Conservation (phyloP, 805 yeast genomes). For the Yamadazyma paraphyllophila region DNA sequence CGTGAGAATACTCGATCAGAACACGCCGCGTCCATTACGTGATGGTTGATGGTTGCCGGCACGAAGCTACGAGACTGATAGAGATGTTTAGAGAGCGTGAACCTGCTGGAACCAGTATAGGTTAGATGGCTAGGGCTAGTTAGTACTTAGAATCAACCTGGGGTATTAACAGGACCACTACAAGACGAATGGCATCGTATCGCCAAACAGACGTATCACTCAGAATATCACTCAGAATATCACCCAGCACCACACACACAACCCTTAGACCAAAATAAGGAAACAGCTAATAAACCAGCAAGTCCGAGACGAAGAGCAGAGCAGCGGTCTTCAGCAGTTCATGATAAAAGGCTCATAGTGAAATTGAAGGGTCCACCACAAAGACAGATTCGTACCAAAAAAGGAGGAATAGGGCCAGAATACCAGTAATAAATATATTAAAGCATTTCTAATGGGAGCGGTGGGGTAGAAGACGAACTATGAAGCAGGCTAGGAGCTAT, state of each 20-base stretch:
- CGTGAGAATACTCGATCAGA: too few relatives aligned
- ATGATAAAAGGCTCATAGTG: conserved; percentile 7
- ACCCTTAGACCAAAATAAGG: conserved; percentile 10
- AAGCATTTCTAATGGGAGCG: not conserved
- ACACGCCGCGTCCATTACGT: too few relatives aligned
- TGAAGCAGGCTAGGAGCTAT: not conserved
- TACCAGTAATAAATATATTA: not conserved
- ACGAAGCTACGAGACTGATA: too few relatives aligned
- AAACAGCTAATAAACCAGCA: conserved; percentile 4
- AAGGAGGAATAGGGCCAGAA: not conserved
- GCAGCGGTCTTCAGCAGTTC: conserved; percentile 8
- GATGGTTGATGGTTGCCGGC: too few relatives aligned
- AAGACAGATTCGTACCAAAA: not conserved
- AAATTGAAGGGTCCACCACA: conserved; percentile 2
- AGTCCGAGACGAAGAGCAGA: not conserved
- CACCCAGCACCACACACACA: conserved; percentile 4
- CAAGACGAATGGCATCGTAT: too few relatives aligned
- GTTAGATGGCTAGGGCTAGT: too few relatives aligned
- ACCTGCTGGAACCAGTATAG: too few relatives aligned
- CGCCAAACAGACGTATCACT: too few relatives aligned
- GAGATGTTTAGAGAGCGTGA: too few relatives aligned
- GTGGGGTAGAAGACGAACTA: not conserved
- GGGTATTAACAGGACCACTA: too few relatives aligned
- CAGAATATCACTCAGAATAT: too few relatives aligned
- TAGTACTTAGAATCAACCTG: too few relatives aligned